phyloP scores from a whole-genome alignment of 2,329 filamentous ascomycete genomes.

The Aplosporella prunicola region DNA sequence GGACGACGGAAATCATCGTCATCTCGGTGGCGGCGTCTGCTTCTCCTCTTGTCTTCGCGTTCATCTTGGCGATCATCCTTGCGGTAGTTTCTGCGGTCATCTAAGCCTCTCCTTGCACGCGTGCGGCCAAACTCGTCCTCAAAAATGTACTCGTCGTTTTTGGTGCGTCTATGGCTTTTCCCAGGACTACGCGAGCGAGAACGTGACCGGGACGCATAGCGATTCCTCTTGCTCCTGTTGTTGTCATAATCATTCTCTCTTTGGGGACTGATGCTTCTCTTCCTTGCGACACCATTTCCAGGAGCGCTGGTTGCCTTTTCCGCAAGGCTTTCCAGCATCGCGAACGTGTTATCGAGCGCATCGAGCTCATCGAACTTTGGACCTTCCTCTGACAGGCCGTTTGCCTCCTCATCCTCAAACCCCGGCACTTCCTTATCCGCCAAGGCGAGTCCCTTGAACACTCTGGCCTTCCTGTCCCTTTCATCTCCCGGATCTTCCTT shows the following conservation, averaged over 20 bases:
- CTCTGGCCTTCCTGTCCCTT: constrained; percentile 64
- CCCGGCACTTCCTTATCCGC: constrained; percentile 61
- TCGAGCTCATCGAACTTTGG: constrained; percentile 62
- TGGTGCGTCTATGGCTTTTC: constrained; percentile 29
- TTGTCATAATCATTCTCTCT: constrained; percentile 36
- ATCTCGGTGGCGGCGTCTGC: constrained; percentile 35
- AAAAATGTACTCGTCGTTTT: constrained; percentile 44
- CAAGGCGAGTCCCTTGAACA: constrained; percentile 85
- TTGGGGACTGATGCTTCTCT: constrained; percentile 51
- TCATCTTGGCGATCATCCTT: constrained; percentile 24
- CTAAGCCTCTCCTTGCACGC: constrained; percentile 25
- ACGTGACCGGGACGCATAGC: constrained; percentile 40
- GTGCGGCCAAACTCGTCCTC: constrained; percentile 51
- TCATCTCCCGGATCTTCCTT: constrained; percentile 34
- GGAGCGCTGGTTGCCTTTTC: constrained; percentile 48
- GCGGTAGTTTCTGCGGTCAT: constrained; percentile 29
- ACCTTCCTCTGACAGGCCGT: constrained; percentile 20
- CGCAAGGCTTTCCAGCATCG: constrained; percentile 78
- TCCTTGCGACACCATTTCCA: constrained; percentile 42
- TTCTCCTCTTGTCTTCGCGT: constrained; percentile 20
- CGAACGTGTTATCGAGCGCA: constrained; percentile 86
- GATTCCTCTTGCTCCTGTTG: constrained; percentile 32
- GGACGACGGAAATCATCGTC: constrained; percentile 54
- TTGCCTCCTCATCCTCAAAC: constrained; percentile 37
- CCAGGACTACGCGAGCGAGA: constrained; percentile 28